A percentile compares a stretch with the other conserved stretches of the same genome.
Evolutionary conservation across 768 basidiomycete species (phyloP).

Genomic region (Leccinum pellstonianum): DNA sequence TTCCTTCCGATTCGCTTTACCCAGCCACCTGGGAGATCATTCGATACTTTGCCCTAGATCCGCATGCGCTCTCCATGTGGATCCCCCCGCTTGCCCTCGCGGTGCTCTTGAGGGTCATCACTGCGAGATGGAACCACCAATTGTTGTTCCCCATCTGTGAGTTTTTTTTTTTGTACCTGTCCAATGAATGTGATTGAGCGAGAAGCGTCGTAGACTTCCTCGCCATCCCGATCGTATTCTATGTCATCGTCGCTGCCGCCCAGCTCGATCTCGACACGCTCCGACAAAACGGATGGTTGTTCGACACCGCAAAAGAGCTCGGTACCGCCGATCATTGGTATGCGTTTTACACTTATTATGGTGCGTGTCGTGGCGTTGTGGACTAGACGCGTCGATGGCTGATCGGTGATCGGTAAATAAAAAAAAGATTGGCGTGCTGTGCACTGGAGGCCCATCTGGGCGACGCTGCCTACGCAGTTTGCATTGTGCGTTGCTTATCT

Average conservation of each 20-base stretch:
- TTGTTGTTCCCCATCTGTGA: conserved; percentile 86
- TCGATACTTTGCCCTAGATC: conserved; percentile 62
- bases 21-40: conserved; percentile 62
- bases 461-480: conserved; percentile 90
- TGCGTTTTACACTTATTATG: conserved; percentile 77
- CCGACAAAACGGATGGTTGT: conserved; percentile 77
- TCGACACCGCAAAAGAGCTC: conserved; percentile 52
- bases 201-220: conserved; percentile 59
- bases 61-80: conserved; percentile 74
- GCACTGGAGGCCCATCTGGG: conserved; percentile 65
- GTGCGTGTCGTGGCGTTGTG: conserved; percentile 40
- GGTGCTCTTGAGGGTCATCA: conserved; percentile 74
- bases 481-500: conserved; percentile 62
- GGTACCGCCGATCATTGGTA: conserved; percentile 59
- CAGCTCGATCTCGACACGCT: conserved; percentile 59
- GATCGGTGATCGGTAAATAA: not conserved
- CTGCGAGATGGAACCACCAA: conserved; percentile 78
- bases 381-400: not conserved
- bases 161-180: conserved; percentile 31
- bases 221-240: conserved; percentile 80
- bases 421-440: conserved; percentile 58
- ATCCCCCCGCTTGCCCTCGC: conserved; percentile 75
- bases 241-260: conserved; percentile 67
- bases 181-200: not conserved
- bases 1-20: conserved; percentile 74